Percentiles rank a stretch among this genome's conserved stretches.
Conservation (phyloP, 306 rosid species). For the Malus fusca region DNA sequence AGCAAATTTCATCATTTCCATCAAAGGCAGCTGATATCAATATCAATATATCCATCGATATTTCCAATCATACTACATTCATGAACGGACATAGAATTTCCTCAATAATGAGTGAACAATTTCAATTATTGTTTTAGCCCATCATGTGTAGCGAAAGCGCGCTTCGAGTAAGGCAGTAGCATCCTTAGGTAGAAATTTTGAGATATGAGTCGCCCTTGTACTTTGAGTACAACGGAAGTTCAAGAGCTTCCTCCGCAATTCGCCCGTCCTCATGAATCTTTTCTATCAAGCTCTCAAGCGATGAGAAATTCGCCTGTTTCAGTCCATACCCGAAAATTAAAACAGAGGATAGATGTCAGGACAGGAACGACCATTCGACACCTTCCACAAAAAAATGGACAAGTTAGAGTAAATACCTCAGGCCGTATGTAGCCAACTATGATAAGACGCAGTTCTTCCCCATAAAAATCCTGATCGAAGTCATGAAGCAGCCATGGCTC, state of each 20-base stretch:
- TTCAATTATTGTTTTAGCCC: too few species aligned
- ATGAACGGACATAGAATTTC: too few species aligned
- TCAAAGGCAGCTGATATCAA: too few species aligned
- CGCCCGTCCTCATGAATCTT: slow-evolving; percentile 75
- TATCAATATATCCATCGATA: too few species aligned
- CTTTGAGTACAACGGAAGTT: slow-evolving; percentile 73
- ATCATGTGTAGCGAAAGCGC: too few species aligned
- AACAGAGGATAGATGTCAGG: neutral
- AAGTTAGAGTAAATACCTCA: slow-evolving; percentile 44
- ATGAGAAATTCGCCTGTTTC: slow-evolving; percentile 69
- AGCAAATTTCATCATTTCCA: too few species aligned
- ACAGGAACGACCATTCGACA: neutral
- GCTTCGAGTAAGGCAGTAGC: too few species aligned
- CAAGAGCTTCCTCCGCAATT: slow-evolving; percentile 78
- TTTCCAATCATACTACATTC: too few species aligned
- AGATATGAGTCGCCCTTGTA: slow-evolving; percentile 52
- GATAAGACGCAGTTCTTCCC: slow-evolving; percentile 75
- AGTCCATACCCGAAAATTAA: slow-evolving; percentile 8
- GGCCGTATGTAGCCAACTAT: slow-evolving; percentile 92
- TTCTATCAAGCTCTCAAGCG: slow-evolving; percentile 65
- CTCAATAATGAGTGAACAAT: too few species aligned
- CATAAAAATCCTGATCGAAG: slow-evolving; percentile 69
- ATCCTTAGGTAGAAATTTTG: slow-evolving; percentile 15
- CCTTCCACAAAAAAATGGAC: neutral
- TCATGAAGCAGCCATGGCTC: slow-evolving; percentile 98